These are phyloP conservation scores for Amauroascus verrucosus DNA, from an alignment of 2,329 filamentous ascomycete genomes.

Conservation along the genomic window DNA sequence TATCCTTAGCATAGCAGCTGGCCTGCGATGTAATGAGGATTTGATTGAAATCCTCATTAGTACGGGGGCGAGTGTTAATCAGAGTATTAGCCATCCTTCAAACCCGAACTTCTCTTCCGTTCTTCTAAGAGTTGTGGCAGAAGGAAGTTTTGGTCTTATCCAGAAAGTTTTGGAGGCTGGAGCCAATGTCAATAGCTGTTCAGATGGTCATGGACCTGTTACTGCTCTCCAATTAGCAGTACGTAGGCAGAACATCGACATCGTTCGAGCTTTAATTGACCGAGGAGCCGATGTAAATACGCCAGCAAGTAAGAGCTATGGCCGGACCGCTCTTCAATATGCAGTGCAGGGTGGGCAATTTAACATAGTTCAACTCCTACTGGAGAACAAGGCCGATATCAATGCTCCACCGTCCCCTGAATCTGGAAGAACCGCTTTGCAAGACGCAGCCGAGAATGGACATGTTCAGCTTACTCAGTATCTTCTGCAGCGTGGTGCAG, in stretches of 20 bases:
- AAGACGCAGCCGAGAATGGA: no score
- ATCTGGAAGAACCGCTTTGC: no score
- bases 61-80: conserved; percentile 13
- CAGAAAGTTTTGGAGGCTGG: conserved; percentile 15
- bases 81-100: not conserved
- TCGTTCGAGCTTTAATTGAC: not conserved
- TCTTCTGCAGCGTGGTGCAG: no score
- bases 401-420: no score
- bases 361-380: not conserved
- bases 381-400: conserved; percentile 3
- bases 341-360: not conserved
- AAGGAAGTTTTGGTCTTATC: conserved; percentile 14
- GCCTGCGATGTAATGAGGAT: conserved; percentile 8
- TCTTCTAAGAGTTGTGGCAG: conserved; percentile 12
- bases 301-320: not conserved
- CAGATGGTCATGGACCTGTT: no score
- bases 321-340: not conserved
- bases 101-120: conserved; percentile 11
- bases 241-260: not conserved
- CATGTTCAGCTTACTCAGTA: no score
- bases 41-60: conserved; percentile 9
- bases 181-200: conserved; percentile 14
- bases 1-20: conserved; percentile 5
- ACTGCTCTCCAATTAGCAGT: not conserved
- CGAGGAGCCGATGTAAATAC: not conserved